Evolutionary conservation across 371 early-diverging fungal genomes (phyloP), one percentile per base, ranked within the genome.

Genomic region (Mucor lusitanicus): DNA sequence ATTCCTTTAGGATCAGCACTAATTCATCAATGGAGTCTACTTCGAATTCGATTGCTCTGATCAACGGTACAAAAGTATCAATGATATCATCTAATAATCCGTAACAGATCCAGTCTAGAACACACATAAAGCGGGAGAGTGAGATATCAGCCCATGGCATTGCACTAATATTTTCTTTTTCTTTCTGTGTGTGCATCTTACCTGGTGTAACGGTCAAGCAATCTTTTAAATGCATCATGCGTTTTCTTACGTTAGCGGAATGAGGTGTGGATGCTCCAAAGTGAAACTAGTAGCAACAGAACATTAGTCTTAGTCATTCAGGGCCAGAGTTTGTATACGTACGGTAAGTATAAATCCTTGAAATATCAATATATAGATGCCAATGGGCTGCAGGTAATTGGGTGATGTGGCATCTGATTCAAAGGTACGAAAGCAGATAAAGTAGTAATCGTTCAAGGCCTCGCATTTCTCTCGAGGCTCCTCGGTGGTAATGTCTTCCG

Each of bases 381-480:
- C 89, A 35, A 91, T 79, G 5, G 96, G 89, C 58, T 90, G 86
- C 67, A 95, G 70, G 65, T 92, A 94, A 25, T 66, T 77, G 1
- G 78, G 70, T 25, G 87, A 87, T 67, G 82, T 76, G 39, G 86
- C 80, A 61, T 89, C 81, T 50, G 78, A 78, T 46, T 91, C 90
- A 74, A 91, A 89, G 6, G 88, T 81, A 53, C 93, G 83, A 69
- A 95, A 92, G 67, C 90, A 88, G 25, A 96, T 85, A 83, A 97
- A 97, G 65, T 93, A 92, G 78, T 97, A 97, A 61, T 90, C 88
- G 6, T 86, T 73, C 64, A 94, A 96, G 9, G 91, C 84, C 69
- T 97, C 97, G 70, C 93, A 94, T 72, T 97, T 97, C 71, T 96
- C 97, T 7, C 97, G 86, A 17, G 84, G 87, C 54, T 97, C 97